Evolutionary conservation across 2,329 filamentous ascomycete genomes (phyloP).

Genomic region (Dothidotthia symphoricarpi): DNA sequence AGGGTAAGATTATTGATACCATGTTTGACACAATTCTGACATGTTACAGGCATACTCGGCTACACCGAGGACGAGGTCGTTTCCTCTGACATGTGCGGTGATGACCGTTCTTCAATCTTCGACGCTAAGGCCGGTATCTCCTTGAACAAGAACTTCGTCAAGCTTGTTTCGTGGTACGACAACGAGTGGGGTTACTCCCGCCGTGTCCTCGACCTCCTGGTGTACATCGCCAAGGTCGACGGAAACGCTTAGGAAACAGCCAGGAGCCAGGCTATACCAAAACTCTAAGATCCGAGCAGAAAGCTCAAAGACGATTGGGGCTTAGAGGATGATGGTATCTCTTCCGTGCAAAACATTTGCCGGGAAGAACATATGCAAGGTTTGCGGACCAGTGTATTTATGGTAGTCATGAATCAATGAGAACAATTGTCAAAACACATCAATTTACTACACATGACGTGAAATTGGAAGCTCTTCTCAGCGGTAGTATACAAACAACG

Average conservation of each 20-base stretch:
- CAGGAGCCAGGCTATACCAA: conserved; percentile 37
- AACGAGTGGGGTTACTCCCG: conserved; percentile 99
- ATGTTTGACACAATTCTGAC: conserved; percentile 17
- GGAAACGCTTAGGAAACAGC: conserved; percentile 45
- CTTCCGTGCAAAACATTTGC: conserved; percentile 7
- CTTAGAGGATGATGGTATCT: background rate
- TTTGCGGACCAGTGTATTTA: conserved; percentile 17
- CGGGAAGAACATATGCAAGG: conserved; percentile 16
- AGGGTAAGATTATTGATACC: conserved; percentile 62
- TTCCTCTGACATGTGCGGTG: conserved; percentile 89
- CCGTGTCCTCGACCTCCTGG: conserved; percentile 58
- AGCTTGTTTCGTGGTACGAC: conserved; percentile 98
- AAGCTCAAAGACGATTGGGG: conserved; percentile 2
- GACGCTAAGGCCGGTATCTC: conserved; percentile 99
- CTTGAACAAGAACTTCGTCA: conserved; percentile 97
- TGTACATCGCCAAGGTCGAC: conserved; percentile 47
- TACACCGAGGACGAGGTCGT: conserved; percentile 98
- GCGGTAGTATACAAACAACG: too few species aligned
- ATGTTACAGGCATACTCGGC: conserved; percentile 69
- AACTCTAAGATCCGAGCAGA: conserved; percentile 27
- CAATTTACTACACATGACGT: background rate
- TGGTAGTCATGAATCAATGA: conserved; percentile 33
- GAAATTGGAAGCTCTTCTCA: conserved; percentile 12
- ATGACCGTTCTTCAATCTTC: conserved; percentile 94
- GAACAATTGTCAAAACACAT: conserved; percentile 19